Percentiles rank a stretch among this genome's conserved stretches.
phyloP scores from a whole-genome alignment of 2,329 filamentous ascomycete species.

The Septoria petroselini region DNA sequence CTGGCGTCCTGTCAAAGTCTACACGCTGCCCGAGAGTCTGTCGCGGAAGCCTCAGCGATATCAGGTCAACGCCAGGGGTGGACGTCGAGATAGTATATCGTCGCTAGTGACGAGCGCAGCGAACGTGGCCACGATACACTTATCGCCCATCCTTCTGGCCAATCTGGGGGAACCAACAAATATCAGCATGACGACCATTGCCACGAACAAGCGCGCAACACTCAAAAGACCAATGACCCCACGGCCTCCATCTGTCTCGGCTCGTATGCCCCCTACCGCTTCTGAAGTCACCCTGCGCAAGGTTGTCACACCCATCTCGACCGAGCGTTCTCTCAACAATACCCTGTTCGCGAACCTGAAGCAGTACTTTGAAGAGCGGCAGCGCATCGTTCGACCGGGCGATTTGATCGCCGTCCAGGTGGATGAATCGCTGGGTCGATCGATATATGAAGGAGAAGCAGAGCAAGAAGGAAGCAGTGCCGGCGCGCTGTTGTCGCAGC shows the following conservation, averaged over 20 bases:
- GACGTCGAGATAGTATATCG: constrained; percentile 55
- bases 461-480: constrained; percentile 65
- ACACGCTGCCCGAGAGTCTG: constrained; percentile 75
- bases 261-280: constrained; percentile 57
- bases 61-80: constrained; percentile 50
- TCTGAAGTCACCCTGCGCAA: constrained; percentile 85
- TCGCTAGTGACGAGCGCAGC: constrained; percentile 45
- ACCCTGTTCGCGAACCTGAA: constrained; percentile 84
- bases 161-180: constrained; percentile 79
- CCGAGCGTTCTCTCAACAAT: constrained; percentile 79
- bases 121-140: constrained; percentile 65
- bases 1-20: constrained; percentile 85
- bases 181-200: constrained; percentile 70
- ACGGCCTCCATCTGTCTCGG: constrained; percentile 36
- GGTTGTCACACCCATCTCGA: constrained; percentile 82
- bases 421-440: constrained; percentile 77
- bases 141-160: constrained; percentile 81
- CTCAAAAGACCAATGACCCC: constrained; percentile 39
- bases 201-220: constrained; percentile 39
- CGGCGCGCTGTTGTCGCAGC: constrained; percentile 43
- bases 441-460: constrained; percentile 68
- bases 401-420: constrained; percentile 87
- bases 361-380: constrained; percentile 78
- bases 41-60: constrained; percentile 54
- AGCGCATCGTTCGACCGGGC: constrained; percentile 77